Conservation (phyloP, 2,329 filamentous ascomycete genomes). For the Tympanopsis confertula region DNA sequence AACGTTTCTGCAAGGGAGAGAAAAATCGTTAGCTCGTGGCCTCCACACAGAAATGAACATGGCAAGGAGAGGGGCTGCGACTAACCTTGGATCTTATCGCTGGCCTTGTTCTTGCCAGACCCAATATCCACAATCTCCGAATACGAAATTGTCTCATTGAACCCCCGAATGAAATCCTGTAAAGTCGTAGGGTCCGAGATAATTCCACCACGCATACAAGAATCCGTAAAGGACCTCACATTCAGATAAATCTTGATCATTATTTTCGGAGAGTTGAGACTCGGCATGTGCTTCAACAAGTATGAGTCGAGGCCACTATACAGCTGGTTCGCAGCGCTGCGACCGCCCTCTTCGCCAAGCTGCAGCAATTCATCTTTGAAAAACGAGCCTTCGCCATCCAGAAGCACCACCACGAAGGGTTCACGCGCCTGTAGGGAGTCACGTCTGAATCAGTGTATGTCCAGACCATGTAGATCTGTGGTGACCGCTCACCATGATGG, state of each 20-base stretch:
- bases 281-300: conserved; percentile 22
- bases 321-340: conserved; percentile 36
- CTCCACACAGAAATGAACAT: background rate
- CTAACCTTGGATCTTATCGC: background rate
- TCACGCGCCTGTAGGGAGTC: conserved; percentile 28
- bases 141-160: conserved; percentile 34
- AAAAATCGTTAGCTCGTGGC: conserved; percentile 11
- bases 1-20: conserved; percentile 30
- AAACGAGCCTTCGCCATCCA: conserved; percentile 43
- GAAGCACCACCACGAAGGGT: conserved; percentile 37
- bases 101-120: background rate
- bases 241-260: conserved; percentile 41
- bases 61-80: background rate
- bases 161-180: conserved; percentile 41
- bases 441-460: background rate
- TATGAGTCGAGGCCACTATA: conserved; percentile 27
- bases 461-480: conserved; percentile 1
- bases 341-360: conserved; percentile 37
- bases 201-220: conserved; percentile 29
- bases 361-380: conserved; percentile 36
- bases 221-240: conserved; percentile 33
- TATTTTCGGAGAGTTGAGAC: conserved; percentile 31
- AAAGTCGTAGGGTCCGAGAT: conserved; percentile 25
- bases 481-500: conserved; percentile 30
- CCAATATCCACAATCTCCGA: conserved; percentile 38